Conservation (phyloP, 192 early-diverging fungal species). For the Jimgerdemannia flammicorona region DNA sequence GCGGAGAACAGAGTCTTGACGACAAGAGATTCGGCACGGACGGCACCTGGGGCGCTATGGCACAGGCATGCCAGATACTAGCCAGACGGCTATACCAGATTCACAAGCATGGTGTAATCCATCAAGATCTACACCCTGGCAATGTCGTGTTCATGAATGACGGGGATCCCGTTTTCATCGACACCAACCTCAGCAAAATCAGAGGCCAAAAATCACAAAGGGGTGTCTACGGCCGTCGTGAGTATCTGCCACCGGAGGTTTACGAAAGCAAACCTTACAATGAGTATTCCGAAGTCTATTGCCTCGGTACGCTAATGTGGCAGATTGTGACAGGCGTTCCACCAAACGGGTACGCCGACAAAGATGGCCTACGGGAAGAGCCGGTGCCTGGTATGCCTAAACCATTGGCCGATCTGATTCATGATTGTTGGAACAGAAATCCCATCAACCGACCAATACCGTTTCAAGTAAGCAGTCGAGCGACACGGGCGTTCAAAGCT, state of each 20-base stretch:
- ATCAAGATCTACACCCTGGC: neutral
- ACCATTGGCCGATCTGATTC: neutral
- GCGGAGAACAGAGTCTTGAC: neutral
- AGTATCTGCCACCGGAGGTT: neutral
- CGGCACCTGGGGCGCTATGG: neutral
- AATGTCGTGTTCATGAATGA: neutral
- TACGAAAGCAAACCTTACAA: neutral
- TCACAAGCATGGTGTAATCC: neutral
- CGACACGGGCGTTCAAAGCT: neutral
- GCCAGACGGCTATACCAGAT: neutral
- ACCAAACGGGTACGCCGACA: neutral
- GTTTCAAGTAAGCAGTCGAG: neutral
- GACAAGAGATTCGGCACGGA: neutral
- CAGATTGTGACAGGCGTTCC: neutral
- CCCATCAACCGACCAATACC: neutral
- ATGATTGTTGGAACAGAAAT: neutral
- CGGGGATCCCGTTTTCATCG: neutral
- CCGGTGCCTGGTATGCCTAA: neutral
- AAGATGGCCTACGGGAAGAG: neutral
- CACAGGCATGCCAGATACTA: neutral
- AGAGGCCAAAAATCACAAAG: neutral
- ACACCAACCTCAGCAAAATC: neutral
- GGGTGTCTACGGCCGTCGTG: neutral
- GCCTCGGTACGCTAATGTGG: neutral
- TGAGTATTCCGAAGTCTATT: neutral